Percentiles rank a stretch among this genome's conserved stretches.
Evolutionary conservation across 192 early-diverging fungal species (phyloP).

Genomic region (Chytriomyces confervae): DNA sequence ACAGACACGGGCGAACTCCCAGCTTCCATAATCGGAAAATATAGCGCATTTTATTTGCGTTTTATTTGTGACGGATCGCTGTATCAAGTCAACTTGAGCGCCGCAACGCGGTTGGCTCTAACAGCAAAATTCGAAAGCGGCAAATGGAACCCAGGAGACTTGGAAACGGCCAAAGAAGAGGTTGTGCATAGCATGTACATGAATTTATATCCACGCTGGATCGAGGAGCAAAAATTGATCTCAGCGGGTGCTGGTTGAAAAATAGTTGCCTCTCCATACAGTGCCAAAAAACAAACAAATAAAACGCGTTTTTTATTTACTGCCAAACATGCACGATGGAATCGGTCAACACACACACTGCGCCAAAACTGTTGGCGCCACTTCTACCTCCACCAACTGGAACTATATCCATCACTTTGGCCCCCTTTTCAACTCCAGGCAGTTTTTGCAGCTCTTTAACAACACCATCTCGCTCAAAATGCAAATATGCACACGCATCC

Average conservation of each 20-base stretch:
- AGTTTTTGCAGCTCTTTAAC: conserved; percentile 11
- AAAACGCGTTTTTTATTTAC: no score
- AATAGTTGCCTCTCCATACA: no score
- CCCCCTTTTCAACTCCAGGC: background rate
- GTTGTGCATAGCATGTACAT: conserved; percentile 22
- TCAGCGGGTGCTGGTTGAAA: no score
- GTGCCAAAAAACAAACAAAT: no score
- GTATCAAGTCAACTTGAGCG: conserved; percentile 9
- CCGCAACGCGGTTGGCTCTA: background rate
- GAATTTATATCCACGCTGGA: conserved; percentile 19
- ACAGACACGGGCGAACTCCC: background rate
- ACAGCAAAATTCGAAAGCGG: background rate
- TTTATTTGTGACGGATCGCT: conserved; percentile 1
- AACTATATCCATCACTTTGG: conserved; percentile 7
- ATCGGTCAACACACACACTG: conserved; percentile 9
- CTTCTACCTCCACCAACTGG: background rate
- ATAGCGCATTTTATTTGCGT: conserved; percentile 11
- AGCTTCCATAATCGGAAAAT: background rate
- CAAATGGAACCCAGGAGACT: conserved; percentile 8
- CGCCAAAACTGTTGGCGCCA: background rate
- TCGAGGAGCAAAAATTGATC: background rate
- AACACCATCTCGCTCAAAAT: background rate
- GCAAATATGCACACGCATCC: background rate
- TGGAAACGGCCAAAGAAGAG: conserved; percentile 15
- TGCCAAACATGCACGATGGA: conserved; percentile 10